Evolutionary conservation across 2,329 filamentous ascomycete genomes (phyloP).

Genomic region (Paraphaeosphaeria minitans): DNA sequence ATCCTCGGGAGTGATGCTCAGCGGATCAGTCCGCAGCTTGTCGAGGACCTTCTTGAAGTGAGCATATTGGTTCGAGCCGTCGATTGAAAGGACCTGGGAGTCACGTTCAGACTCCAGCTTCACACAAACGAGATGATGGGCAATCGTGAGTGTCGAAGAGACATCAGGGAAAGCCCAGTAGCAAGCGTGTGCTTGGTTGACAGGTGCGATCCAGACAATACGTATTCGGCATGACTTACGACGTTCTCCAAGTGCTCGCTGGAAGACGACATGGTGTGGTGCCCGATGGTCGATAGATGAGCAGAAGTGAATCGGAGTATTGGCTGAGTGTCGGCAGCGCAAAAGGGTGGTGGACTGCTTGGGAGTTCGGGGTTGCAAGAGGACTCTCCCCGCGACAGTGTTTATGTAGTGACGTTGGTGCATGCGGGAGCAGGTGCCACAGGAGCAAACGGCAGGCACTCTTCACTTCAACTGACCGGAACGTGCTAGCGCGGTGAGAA

Average conservation of each 20-base stretch:
- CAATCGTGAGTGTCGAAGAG: background rate
- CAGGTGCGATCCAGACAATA: background rate
- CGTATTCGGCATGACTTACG: background rate
- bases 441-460: constrained; percentile 8
- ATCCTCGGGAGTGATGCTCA: constrained; percentile 38
- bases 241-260: background rate
- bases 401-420: constrained; percentile 9
- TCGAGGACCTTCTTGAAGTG: constrained; percentile 21
- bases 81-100: background rate
- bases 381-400: background rate
- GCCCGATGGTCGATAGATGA: background rate
- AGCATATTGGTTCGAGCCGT: constrained; percentile 5
- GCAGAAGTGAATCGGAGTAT: background rate
- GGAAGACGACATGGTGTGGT: constrained; percentile 2
- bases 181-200: background rate
- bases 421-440: background rate
- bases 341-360: background rate
- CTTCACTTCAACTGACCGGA: background rate
- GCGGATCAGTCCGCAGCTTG: constrained; percentile 32
- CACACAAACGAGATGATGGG: background rate
- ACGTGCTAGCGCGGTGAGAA: background rate
- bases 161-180: background rate
- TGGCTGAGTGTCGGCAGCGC: background rate
- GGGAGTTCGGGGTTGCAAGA: background rate
- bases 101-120: background rate